Evolutionary conservation across 2,329 filamentous ascomycete genomes (phyloP), one percentile per base, ranked within the genome.

Genomic region (Acarospora socialis): DNA sequence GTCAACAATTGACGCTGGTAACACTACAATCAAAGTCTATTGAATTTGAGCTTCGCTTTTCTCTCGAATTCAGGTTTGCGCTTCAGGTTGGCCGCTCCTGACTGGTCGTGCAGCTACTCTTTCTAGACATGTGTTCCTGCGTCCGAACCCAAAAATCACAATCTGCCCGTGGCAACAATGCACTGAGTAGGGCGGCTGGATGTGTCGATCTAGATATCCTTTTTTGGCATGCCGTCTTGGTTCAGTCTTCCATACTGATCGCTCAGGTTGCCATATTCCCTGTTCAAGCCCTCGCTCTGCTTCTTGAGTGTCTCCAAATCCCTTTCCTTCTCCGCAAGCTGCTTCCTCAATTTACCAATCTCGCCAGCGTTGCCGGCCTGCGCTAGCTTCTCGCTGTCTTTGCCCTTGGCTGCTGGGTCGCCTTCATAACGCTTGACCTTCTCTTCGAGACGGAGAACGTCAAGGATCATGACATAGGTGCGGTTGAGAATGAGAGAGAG

Each of bases 401-500:
- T 81, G 46, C 65, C 65, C 44, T 67, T 66, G 28, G 61, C 63
- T 45, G 56, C 59, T 36, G 66, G 57, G 51, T 73, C 65, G 29
- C 77, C 77, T 66, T 92, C 82, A 56, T 81, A 77, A 42, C 71
- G 63, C 69, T 83, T 86, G 54, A 94, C 63, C 63, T 82, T 81
- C 61, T 93, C 83, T 66, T 98, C 87, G 33, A 98, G 78, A 41
- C 82, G 73, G 51, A 94, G 80, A 31, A 81, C 74, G 48, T 94
- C 86, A 44, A 93, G 71, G 51, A 94, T 93, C 81, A 95, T 87
- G 52, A 78, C 81, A 66, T 95, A 98, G 53, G 90, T 98, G 53
- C 90, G 87, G 76, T 98, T 95, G 55, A 92, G 81, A 60, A 98
- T 98, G 43, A 98, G 70, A 33, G 87, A 95, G 40, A 98, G 78